Percentiles rank a stretch among this genome's conserved stretches.
Evolutionary conservation across 106 monocot species (phyloP).

Genomic region (Iris macrosiphon): DNA sequence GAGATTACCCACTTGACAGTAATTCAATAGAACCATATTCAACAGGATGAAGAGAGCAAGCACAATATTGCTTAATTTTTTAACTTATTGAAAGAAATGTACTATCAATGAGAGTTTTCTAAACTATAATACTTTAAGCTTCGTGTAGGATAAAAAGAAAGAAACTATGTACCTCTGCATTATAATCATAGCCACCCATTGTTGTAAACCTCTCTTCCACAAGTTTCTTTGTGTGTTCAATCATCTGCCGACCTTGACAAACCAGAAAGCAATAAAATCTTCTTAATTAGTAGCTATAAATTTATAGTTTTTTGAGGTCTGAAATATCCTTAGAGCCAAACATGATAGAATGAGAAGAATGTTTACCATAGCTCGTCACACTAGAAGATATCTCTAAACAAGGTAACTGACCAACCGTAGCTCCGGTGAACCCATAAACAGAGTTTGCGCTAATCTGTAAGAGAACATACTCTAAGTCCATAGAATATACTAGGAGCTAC

Average conservation of each 20-base stretch:
- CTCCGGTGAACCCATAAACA: slow-evolving; percentile 99
- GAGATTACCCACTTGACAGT: too few species aligned
- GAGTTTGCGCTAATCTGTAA: slow-evolving; percentile 98
- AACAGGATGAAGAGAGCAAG: too few species aligned
- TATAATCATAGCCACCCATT: slow-evolving; percentile 73
- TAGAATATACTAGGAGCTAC: not conserved
- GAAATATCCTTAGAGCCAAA: not conserved
- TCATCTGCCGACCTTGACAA: slow-evolving; percentile 89
- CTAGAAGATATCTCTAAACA: slow-evolving; percentile 99
- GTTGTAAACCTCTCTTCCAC: slow-evolving; percentile 94
- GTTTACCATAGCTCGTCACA: slow-evolving; percentile 96
- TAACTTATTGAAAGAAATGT: too few species aligned
- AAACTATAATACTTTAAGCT: not conserved
- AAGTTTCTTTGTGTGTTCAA: slow-evolving; percentile 98
- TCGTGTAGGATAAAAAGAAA: not conserved
- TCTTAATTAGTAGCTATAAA: not conserved
- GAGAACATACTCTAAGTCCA: slow-evolving; percentile 3
- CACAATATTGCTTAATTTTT: too few species aligned
- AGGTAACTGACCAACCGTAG: slow-evolving; percentile 92
- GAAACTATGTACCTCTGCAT: slow-evolving; percentile 69
- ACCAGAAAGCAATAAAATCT: not conserved
- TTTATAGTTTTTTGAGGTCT: not conserved
- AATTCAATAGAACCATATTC: too few species aligned
- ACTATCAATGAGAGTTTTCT: not conserved
- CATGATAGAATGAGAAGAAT: slow-evolving; percentile 1